Evolutionary conservation across 2,329 filamentous ascomycete species (phyloP).

Genomic region (Metarhizium sp.): DNA sequence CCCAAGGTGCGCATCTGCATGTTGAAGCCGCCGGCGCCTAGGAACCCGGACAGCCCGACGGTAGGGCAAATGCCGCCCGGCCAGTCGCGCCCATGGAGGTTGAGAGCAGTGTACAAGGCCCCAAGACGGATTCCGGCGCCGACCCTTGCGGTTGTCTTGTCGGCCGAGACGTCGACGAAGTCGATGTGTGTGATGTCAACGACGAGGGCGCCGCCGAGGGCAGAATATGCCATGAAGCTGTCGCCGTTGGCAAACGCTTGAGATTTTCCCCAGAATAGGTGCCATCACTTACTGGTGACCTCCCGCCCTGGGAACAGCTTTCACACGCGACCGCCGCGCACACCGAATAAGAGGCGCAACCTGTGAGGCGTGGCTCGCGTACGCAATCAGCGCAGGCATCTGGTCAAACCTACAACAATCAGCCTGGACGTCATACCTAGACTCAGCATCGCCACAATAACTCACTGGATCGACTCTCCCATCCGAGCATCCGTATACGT

Average conservation of each 20-base stretch:
- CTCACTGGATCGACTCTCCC: constrained; percentile 7
- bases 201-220: constrained; percentile 7
- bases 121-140: constrained; percentile 11
- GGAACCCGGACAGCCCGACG: constrained; percentile 19
- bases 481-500: constrained; percentile 6
- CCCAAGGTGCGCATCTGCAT: constrained; percentile 19
- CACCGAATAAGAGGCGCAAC: constrained; percentile 7
- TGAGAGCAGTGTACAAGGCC: constrained; percentile 10
- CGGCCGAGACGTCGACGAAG: constrained; percentile 6
- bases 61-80: constrained; percentile 11
- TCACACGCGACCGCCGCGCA: constrained; percentile 5
- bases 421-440: background rate
- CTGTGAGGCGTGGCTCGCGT: constrained; percentile 5
- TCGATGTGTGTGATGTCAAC: constrained; percentile 12
- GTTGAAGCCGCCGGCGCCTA: constrained; percentile 20
- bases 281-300: constrained; percentile 6
- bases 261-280: background rate
- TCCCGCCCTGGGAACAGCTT: constrained; percentile 8
- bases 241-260: background rate
- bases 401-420: constrained; percentile 1
- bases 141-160: constrained; percentile 7
- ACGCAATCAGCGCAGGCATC: constrained; percentile 7
- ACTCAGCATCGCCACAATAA: background rate
- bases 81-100: constrained; percentile 6
- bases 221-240: constrained; percentile 20